Evolutionary conservation across 495 filamentous ascomycete species (phyloP).

Genomic region (Clohesyomyces aquaticus): DNA sequence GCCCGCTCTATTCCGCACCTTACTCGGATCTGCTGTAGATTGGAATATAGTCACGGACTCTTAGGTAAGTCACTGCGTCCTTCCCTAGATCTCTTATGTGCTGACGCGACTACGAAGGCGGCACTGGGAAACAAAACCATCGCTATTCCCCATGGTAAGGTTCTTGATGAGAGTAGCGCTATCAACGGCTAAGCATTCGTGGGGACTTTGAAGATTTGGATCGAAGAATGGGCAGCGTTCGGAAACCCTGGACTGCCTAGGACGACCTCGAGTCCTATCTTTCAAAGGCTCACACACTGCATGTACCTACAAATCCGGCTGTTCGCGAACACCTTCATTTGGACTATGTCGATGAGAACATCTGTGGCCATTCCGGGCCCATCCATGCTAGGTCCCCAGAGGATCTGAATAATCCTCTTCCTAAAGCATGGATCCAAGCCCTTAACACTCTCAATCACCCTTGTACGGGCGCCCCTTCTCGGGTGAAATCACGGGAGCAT

Average conservation of each 20-base stretch:
- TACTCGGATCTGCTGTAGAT: constrained; percentile 5
- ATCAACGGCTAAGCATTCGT: constrained; percentile 21
- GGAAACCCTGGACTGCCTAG: constrained; percentile 40
- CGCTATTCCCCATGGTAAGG: background rate
- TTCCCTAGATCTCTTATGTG: background rate
- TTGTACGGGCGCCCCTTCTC: background rate
- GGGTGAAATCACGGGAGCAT: background rate
- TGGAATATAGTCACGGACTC: constrained; percentile 10
- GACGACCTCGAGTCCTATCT: constrained; percentile 33
- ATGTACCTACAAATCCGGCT: background rate
- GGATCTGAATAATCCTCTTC: background rate
- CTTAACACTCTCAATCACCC: background rate
- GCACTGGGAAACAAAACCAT: background rate
- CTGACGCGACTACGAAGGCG: constrained; percentile 6
- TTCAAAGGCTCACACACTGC: constrained; percentile 16
- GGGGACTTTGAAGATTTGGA: background rate
- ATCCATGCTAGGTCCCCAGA: background rate
- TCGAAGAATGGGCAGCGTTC: constrained; percentile 36
- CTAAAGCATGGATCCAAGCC: background rate
- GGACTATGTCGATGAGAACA: background rate
- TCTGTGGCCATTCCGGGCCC: background rate
- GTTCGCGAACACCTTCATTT: background rate
- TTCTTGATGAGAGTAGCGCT: constrained; percentile 12
- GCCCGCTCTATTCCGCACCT: background rate
- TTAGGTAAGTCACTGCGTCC: constrained; percentile 4